Conservation (phyloP, 305 asterid species). For the Withania somnifera region DNA sequence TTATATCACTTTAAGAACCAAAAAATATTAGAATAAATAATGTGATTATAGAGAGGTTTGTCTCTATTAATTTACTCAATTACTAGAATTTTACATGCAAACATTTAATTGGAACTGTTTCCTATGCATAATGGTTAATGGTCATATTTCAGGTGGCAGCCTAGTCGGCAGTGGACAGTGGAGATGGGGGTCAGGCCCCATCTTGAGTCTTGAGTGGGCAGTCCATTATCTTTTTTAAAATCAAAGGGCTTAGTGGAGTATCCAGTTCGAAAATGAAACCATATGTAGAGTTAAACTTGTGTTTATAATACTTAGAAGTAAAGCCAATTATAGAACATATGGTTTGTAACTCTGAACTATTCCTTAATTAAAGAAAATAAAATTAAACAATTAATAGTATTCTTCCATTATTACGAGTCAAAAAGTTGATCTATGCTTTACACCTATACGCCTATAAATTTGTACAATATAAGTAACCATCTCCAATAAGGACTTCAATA, state of each 20-base stretch:
- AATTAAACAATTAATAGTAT: too few species aligned
- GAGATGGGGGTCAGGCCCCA: not conserved
- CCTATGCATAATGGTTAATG: not conserved
- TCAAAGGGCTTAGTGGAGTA: not conserved
- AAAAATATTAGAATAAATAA: too few species aligned
- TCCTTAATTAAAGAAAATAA: not conserved
- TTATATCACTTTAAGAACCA: too few species aligned
- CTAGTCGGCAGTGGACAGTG: not conserved
- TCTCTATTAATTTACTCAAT: too few species aligned
- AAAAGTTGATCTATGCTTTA: not conserved
- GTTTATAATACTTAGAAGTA: too few species aligned
- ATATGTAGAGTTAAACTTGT: too few species aligned
- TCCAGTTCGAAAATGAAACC: not conserved
- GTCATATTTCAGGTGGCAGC: not conserved
- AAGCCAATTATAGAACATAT: not conserved
- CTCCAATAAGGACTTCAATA: not conserved
- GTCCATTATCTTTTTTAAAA: not conserved
- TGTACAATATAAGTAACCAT: not conserved
- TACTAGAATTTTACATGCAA: too few species aligned
- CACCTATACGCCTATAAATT: not conserved
- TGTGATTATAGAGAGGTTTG: too few species aligned
- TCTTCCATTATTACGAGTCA: not conserved
- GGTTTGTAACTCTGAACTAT: not conserved
- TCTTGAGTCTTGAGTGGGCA: not conserved
- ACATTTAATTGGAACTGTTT: not conserved